phyloP scores from a whole-genome alignment of 202 grass and related monocot genomes.

The Zizania palustris region DNA sequence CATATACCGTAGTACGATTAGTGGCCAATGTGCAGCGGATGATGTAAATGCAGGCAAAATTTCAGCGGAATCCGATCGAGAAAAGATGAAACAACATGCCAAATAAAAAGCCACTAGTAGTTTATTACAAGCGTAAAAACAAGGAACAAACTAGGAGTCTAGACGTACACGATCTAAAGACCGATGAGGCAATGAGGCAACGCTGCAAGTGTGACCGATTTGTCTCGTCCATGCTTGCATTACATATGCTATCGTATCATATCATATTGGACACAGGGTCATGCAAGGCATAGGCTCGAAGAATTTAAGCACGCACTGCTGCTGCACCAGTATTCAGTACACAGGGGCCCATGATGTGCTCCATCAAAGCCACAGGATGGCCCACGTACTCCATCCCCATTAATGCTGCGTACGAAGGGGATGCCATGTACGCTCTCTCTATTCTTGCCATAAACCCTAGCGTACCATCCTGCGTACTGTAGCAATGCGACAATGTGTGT shows the following conservation, averaged over 20 bases:
- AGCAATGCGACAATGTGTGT: neutral
- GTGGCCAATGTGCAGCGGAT: no score
- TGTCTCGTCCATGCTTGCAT: neutral
- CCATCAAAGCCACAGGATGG: slow-evolving; percentile 18
- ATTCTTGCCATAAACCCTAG: neutral
- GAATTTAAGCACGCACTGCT: neutral
- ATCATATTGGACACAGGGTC: neutral
- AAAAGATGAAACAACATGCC: no score
- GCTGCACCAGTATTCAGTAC: slow-evolving; percentile 1
- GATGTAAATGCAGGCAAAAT: no score
- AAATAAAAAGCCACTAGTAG: no score
- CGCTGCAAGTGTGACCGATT: neutral
- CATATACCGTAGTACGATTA: no score
- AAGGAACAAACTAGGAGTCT: no score
- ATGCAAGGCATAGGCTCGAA: neutral
- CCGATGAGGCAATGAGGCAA: no score
- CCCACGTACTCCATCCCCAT: slow-evolving; percentile 10
- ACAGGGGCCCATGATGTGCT: slow-evolving; percentile 35
- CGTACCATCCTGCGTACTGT: neutral
- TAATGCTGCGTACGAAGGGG: slow-evolving; percentile 21
- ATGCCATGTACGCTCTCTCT: slow-evolving; percentile 10
- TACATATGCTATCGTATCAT: neutral
- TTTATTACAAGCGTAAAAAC: no score
- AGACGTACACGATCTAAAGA: no score
- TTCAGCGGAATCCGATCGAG: no score